Evolutionary conservation across 2,329 filamentous ascomycete species (phyloP), one percentile per base, ranked within the genome.

Genomic region (Pseudogymnoascus sp.): DNA sequence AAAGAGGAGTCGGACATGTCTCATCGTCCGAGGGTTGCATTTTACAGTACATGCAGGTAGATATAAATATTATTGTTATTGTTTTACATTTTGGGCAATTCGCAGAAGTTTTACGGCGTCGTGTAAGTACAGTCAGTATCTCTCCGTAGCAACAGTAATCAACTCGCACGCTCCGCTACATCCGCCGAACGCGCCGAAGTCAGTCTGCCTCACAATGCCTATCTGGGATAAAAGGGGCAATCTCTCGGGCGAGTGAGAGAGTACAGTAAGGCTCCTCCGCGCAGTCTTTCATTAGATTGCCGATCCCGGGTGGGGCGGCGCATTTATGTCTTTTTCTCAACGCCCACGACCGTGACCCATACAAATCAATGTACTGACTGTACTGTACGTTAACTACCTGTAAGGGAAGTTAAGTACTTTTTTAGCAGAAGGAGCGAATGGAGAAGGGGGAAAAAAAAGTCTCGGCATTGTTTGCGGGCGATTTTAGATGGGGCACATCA

Each of bases 51-150:
- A 32, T 54, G 28, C 47, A 54, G 47, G n/a, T 28, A 34, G 47
- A 54, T 54, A 54, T 54, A 54, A 32, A 54, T 32, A 20, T 54
- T 54, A 54, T 54, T 54, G 47, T 54, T 54, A 54, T 54, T 54
- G 47, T 54, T 54, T 54, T 54, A 54, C 47, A 7, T 12, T 54
- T 54, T 34, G 25, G 41, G 28, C 28, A 54, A 12, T 54, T 32
- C 28, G 28, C 9, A 54, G 25, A 32, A n/a, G 22, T 25, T 25
- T 18, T 32, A 30, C 25, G 18, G 43, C 25, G 43, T 8, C 12
- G 25, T 14, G 7, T 11, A 32, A 32, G 30, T 32, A 32, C 30
- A 32, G 22, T 25, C 3, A 25, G 22, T 7, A 7, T 14, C 28
- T 32, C 16, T 32, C n/a, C 11, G n/a, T 2, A 25, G 9, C 28